These are phyloP conservation scores for Desmodesmus armatus DNA, from an alignment of 139 green algal genomes.

Conservation along the genomic window DNA sequence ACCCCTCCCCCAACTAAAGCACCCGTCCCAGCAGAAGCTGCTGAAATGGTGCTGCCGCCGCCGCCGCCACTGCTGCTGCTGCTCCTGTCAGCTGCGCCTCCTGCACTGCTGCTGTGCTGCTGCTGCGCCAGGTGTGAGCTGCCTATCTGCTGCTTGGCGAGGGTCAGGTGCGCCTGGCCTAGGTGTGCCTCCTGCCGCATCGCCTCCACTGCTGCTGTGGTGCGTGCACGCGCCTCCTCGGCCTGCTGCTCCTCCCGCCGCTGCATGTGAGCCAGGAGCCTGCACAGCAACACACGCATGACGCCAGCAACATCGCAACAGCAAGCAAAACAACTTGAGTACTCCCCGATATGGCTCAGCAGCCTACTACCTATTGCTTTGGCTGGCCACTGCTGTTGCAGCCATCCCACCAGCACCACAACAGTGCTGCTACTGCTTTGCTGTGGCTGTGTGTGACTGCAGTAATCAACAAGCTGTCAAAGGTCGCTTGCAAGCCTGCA, in stretches of 20 bases:
- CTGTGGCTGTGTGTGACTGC: not conserved
- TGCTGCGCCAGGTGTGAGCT: constrained; percentile 28
- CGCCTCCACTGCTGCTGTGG: constrained; percentile 48
- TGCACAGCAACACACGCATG: not conserved
- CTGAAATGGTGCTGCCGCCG: not conserved
- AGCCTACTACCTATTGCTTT: not conserved
- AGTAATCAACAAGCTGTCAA: no score
- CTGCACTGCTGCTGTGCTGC: constrained; percentile 1
- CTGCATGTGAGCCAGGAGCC: constrained; percentile 56
- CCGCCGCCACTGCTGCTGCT: not conserved
- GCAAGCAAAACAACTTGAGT: not conserved
- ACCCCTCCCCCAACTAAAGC: not conserved
- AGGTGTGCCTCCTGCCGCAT: constrained; percentile 64
- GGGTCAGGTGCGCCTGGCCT: constrained; percentile 53
- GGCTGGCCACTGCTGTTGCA: not conserved
- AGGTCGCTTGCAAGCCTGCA: not conserved
- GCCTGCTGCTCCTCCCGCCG: constrained; percentile 49
- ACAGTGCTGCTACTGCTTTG: not conserved
- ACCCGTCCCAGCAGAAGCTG: not conserved
- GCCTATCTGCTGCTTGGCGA: constrained; percentile 46
- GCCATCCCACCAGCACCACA: not conserved
- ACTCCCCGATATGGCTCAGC: no score
- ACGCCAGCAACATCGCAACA: not conserved
- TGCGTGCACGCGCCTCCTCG: constrained; percentile 38
- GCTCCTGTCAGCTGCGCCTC: not conserved